These are phyloP conservation scores for Citeromyces hawaiiensis DNA, from an alignment of 1,139 yeast species.

Conservation along the genomic window DNA sequence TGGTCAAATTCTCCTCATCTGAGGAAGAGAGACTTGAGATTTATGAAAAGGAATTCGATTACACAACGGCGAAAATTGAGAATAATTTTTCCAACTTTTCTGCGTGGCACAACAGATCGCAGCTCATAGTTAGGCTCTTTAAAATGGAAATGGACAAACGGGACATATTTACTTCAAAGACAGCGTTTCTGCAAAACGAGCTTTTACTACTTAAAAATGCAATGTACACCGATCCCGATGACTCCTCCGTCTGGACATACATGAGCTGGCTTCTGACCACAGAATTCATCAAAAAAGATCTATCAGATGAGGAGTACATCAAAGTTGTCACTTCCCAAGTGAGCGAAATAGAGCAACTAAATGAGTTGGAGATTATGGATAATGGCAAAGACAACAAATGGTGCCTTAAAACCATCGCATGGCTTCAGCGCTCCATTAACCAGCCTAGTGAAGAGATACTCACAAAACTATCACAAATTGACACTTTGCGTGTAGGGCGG, in stretches of 20 bases:
- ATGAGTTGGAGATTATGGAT: constrained; percentile 46
- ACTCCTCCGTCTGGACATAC: constrained; percentile 88
- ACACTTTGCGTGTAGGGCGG: constrained; percentile 57
- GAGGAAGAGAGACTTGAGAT: constrained; percentile 7
- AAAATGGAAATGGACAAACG: constrained; percentile 10
- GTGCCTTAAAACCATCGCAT: constrained; percentile 48
- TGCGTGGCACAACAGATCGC: constrained; percentile 90
- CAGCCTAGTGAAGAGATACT: constrained; percentile 17
- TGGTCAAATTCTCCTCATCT: constrained; percentile 22
- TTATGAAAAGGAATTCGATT: constrained; percentile 45
- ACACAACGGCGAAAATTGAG: constrained; percentile 68
- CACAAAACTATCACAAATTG: constrained; percentile 35
- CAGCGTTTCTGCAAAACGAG: constrained; percentile 37
- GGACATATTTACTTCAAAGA: constrained; percentile 10
- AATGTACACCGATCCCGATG: constrained; percentile 85
- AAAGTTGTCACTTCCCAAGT: constrained; percentile 16
- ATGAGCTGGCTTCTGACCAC: constrained; percentile 68
- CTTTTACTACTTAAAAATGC: constrained; percentile 67
- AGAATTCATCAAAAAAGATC: constrained; percentile 21
- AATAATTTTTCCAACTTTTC: constrained; percentile 83
- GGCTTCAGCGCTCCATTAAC: constrained; percentile 18
- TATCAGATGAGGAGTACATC: constrained; percentile 6
- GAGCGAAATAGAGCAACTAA: constrained; percentile 33
- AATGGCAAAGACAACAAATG: constrained; percentile 46
- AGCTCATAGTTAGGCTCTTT: constrained; percentile 45